A percentile compares a stretch with the other conserved stretches of the same genome.
Conservation (phyloP, 306 rosid species). For the Betula pendula region DNA sequence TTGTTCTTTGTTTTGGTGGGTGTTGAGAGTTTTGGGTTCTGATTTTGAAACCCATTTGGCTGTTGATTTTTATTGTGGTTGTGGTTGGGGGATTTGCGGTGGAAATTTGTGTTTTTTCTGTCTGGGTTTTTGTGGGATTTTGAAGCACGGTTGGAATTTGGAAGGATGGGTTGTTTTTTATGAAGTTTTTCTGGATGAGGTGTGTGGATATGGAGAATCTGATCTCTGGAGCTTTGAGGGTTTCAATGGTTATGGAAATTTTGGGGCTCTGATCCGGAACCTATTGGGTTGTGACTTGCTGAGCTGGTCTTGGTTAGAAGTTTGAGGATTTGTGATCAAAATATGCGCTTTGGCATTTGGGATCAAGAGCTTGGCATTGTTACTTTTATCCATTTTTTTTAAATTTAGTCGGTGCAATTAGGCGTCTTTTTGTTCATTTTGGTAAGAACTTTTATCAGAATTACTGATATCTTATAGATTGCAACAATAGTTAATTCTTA, state of each 20-base stretch:
- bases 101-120: not conserved
- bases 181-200: not conserved
- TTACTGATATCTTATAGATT: not conserved
- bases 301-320: slow-evolving; percentile 22
- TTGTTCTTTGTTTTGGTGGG: not conserved
- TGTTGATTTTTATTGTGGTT: not conserved
- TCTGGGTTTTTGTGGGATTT: not conserved
- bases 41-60: not conserved
- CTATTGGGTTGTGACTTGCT: slow-evolving; percentile 10
- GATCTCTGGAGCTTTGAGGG: slow-evolving; percentile 21
- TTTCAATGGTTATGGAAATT: slow-evolving; percentile 1
- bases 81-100: not conserved
- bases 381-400: slow-evolving; percentile 3
- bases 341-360: not conserved
- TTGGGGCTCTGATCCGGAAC: slow-evolving; percentile 21
- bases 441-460: not conserved
- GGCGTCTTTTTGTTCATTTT: slow-evolving; percentile 8
- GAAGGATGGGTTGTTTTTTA: not conserved
- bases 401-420: slow-evolving; percentile 2
- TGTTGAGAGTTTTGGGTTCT: not conserved
- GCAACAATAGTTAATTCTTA: slow-evolving; percentile 1
- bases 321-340: slow-evolving; percentile 14
- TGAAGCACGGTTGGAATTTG: not conserved
- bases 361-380: slow-evolving; percentile 12
- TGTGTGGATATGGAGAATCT: not conserved